Base-by-base conservation (phyloP, 1,284 basidiomycete genomes). In the Crucibulum parvulum region DNA sequence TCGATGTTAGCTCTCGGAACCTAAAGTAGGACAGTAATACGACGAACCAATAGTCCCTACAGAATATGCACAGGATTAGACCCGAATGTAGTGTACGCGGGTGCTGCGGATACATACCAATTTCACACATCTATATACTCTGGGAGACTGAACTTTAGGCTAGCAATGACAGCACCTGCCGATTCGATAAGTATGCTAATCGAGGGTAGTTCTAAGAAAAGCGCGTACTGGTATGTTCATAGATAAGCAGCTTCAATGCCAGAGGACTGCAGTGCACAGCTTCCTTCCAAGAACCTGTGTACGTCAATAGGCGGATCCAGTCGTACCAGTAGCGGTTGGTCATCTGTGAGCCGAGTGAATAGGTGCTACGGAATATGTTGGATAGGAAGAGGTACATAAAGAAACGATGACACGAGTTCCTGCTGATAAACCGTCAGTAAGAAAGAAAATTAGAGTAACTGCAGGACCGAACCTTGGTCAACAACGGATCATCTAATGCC, bases 201-300 rank as follows among this genome's bases (percentile, higher is more conserved):
- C 51, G 10, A 39, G 50, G 16, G 13, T 37, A 45, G 24, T 11
- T 71, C 66, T 13, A 52, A 31, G n/a, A 48, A 24, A n/a, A 70
- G 68, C 15, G 56, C 69, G 37, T 56, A 84, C 88, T 91, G 1
- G 93, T 95, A 0, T 92, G 92, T 69, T 94, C 91, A 68, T 84
- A 95, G 47, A 94, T 94, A 61, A 95, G 82, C n/a, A 95, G 80
- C 73, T 93, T 93, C 57, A 94, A 79, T 0, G 93, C 92, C n/a
- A 97, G 82, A 0, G 94, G 95, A 58, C 92, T 94, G 35, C 95
- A 87, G 71, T 94, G 87, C 3, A 97, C 94, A 1, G 90, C 88
- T 75, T 98, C 95, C 65, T 96, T 91, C 96, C 95, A 98, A n/a
- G 93, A 87, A 0, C 95, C 96, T 18, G 84, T 84, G 75, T 98